Conservation (phyloP, 176 grass and related monocot species). For the Musa beccarii region DNA sequence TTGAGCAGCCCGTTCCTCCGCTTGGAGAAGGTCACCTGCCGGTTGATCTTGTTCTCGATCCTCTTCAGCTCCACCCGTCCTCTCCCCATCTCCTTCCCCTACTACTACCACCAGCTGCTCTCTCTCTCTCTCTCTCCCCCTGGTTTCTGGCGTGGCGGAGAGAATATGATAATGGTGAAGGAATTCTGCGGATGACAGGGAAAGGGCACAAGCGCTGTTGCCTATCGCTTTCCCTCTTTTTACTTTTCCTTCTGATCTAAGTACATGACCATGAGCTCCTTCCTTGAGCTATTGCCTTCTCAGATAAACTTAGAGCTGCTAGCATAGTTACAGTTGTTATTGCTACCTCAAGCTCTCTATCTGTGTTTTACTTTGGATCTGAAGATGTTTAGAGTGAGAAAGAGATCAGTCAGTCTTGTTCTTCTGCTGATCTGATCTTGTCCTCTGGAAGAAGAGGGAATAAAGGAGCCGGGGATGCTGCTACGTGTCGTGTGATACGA, state of each 20-base stretch:
- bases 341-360: neutral
- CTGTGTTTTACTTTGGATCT: too few species aligned
- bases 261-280: neutral
- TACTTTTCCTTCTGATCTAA: too few species aligned
- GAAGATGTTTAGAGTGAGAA: too few species aligned
- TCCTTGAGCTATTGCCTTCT: too few species aligned
- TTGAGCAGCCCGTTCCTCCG: constrained; percentile 69
- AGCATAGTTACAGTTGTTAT: too few species aligned
- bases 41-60: constrained; percentile 93
- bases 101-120: too few species aligned
- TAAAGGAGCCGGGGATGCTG: neutral
- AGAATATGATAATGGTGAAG: neutral
- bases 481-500: neutral
- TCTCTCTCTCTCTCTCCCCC: too few species aligned
- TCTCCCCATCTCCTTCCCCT: constrained; percentile 33
- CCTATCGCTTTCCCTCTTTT: neutral
- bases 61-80: constrained; percentile 71
- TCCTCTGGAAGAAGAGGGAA: neutral
- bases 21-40: constrained; percentile 85
- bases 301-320: too few species aligned
- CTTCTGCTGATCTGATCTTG: neutral
- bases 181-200: neutral
- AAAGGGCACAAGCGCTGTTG: neutral
- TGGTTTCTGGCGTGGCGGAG: too few species aligned
- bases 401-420: too few species aligned